Base-by-base conservation (phyloP, 495 filamentous ascomycete species). In the Durotheca rogersii region DNA sequence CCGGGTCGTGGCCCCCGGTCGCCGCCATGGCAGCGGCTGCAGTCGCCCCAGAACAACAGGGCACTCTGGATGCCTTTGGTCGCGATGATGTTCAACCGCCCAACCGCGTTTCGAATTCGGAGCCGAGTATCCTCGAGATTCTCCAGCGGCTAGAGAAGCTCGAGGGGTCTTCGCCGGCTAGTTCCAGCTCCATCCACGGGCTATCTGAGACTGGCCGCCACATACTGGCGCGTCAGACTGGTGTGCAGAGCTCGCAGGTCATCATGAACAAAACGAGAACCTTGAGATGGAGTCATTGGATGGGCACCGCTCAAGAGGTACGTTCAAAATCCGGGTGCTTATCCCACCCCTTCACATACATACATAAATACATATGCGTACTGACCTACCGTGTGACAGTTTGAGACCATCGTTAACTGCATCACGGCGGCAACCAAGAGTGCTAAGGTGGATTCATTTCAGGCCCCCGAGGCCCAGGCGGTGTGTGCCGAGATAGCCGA, bases 261-360 rank as follows among this genome's bases (percentile, higher is more conserved):
- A 56, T 41, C 14, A 29, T 71, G 12, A 62, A 69, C 12, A 74
- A 70, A 46, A 70, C 66, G 7, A 71, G 72, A 23, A 29, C 72
- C 5, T 65, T 74, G 44, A 69, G 67, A 23, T 68, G 66, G 53
- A 77, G 70, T n/a, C 63, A 71, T 47, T 72, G 70, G 67, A 66
- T 73, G 37, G 61, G 67, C 39, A 56, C 52, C 0, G 65, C 67
- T 25, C 47, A 63, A 45, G 70, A 75, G 67, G 73, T 77, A 66
- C 31, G 32, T 21, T 35, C 20, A 47, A 16, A 30, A 11, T 20
- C 15, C 11, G 23, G 14, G 14, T 34, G n/a, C 3, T 20, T 14
- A n/a, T n/a, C n/a, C n/a, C n/a, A n/a, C n/a, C n/a, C n/a, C n/a
- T n/a, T n/a, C n/a, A n/a, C n/a, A n/a, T n/a, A n/a, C n/a, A n/a